Conservation (phyloP, 2,329 filamentous ascomycete species). For the Fusarium gaditjirri region DNA sequence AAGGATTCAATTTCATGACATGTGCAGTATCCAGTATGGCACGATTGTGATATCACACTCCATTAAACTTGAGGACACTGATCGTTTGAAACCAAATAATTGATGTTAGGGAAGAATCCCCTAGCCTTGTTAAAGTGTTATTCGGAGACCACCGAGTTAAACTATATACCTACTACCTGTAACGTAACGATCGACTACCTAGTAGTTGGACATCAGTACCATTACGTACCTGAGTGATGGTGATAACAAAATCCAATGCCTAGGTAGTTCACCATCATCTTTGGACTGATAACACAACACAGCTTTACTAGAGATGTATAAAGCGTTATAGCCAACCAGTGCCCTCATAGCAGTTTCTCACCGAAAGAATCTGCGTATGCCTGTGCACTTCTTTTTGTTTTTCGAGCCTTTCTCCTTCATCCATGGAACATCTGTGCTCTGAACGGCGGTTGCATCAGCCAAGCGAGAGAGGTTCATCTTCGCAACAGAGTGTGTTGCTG, state of each 20-base stretch:
- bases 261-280: background rate
- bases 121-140: background rate
- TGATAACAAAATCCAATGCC: background rate
- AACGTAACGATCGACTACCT: background rate
- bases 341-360: conserved; percentile 32
- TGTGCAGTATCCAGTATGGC: background rate
- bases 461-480: conserved; percentile 27
- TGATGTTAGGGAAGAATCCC: background rate
- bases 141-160: background rate
- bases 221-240: background rate
- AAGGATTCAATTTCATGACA: conserved; percentile 10
- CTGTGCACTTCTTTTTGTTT: conserved; percentile 45
- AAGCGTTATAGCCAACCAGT: background rate
- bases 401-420: conserved; percentile 41
- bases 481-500: background rate
- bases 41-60: background rate
- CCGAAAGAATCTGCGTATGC: conserved; percentile 58
- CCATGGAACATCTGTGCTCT: conserved; percentile 51
- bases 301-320: conserved; percentile 8
- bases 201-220: background rate
- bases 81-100: background rate
- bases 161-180: background rate
- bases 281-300: background rate
- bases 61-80: background rate
- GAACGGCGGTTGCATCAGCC: background rate